Evolutionary conservation across 2,329 filamentous ascomycete species (phyloP), one percentile per base, ranked within the genome.

Genomic region (Pseudocercospora vitis): DNA sequence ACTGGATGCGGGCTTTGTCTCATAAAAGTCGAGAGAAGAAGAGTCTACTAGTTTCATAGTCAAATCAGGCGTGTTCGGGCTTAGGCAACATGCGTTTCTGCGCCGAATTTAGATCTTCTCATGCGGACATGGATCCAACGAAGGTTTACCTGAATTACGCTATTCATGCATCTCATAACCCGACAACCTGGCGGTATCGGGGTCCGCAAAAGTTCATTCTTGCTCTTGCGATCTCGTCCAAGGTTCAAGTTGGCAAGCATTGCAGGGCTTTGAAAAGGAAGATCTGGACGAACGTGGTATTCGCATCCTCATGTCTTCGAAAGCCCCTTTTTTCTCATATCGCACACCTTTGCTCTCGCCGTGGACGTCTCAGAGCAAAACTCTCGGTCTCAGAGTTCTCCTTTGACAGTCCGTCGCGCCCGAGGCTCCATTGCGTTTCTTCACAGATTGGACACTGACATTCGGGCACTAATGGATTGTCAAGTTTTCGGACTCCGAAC

Each of bases 401-500:
- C 21, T 42, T 11, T 12, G 19, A 11, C 7, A 23, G 18, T 18
- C 1, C 35, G 19, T 24, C 37, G 37, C 12, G 19, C 18, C 19
- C 19, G 37, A 40, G 19, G 9, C 18, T 2, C 35, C 18, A 18
- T 9, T 16, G 4, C 33, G 1, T 9, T 42, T 24, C 11, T 6
- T 42, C 37, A 42, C 37, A 26, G 37, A 42, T 42, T 42, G 37
- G 37, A 21, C 8, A 21, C 8, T 42, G 37, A 18, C 14, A 24
- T 42, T 24, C 21, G 37, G 37, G 24, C 37, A 21, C 37, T 42
- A 42, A 18, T 42, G 37, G 37, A 24, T 26, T 42, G 37, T 26
- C 37, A 42, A 21, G 37, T 42, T 42, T 42, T 42, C 37, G 37
- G 37, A 42, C 7, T 42, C 37, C 37, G 37, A 42, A 42, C 37